Evolutionary conservation across 2,329 filamentous ascomycete genomes (phyloP).

Genomic region (Apiospora kogelbergensis): DNA sequence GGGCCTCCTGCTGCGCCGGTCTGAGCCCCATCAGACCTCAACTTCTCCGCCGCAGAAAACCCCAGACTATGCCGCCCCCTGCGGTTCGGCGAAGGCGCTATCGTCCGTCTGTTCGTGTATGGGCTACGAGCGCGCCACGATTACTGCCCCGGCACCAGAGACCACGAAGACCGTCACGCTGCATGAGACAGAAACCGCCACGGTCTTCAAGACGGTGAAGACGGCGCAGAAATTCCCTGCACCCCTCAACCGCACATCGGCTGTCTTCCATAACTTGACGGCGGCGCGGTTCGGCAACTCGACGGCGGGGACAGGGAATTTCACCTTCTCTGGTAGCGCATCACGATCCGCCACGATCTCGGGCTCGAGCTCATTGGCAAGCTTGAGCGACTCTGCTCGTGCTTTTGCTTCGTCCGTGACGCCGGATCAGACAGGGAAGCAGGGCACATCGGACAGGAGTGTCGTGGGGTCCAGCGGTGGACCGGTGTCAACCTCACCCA

Average conservation of each 20-base stretch:
- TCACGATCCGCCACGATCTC: not conserved
- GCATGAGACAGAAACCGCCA: slow-evolving; percentile 13
- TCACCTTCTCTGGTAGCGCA: not conserved
- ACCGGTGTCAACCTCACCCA: not conserved
- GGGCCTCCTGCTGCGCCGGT: slow-evolving; percentile 15
- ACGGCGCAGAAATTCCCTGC: slow-evolving; percentile 13
- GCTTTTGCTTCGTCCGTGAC: not conserved
- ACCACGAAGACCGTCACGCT: slow-evolving; percentile 14
- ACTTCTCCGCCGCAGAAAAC: slow-evolving; percentile 14
- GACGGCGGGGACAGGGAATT: slow-evolving; percentile 11
- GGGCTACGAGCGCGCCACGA: slow-evolving; percentile 16
- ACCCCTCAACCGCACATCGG: slow-evolving; percentile 8
- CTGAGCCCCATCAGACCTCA: not conserved
- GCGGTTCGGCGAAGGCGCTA: slow-evolving; percentile 18
- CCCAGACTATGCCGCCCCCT: slow-evolving; percentile 20
- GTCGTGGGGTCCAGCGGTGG: not conserved
- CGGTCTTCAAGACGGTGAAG: slow-evolving; percentile 8
- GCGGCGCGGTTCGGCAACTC: slow-evolving; percentile 16
- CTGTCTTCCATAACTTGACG: slow-evolving; percentile 12
- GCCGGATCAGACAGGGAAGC: not conserved
- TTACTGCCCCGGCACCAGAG: slow-evolving; percentile 15
- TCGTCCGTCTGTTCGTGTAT: slow-evolving; percentile 23
- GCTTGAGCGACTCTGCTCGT: not conserved
- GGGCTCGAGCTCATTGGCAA: not conserved
- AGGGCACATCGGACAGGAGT: not conserved